A percentile compares a stretch with the other conserved stretches of the same genome.
phyloP scores from a whole-genome alignment of 2,329 filamentous ascomycete genomes.

The Claviceps sp. region DNA sequence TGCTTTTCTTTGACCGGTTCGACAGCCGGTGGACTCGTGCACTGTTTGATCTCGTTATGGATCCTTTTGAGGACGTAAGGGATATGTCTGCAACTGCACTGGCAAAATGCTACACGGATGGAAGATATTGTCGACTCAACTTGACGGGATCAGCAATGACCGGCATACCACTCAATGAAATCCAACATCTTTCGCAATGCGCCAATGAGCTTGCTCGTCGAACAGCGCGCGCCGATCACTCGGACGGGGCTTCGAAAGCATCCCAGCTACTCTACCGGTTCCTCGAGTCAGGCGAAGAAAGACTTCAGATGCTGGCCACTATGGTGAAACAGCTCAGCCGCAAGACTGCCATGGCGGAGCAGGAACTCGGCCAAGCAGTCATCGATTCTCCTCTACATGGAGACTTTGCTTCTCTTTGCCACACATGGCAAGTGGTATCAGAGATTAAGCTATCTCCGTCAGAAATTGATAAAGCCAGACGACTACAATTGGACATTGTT shows the following conservation, averaged over 20 bases:
- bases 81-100: conserved; percentile 40
- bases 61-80: conserved; percentile 88
- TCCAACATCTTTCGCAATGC: conserved; percentile 34
- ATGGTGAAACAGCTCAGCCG: conserved; percentile 49
- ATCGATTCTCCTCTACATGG: conserved; percentile 55
- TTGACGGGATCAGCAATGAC: conserved; percentile 8
- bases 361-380: conserved; percentile 53
- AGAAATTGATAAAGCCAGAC: conserved; percentile 22
- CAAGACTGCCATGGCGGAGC: conserved; percentile 49
- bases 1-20: conserved; percentile 27
- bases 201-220: conserved; percentile 46
- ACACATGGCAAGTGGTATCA: conserved; percentile 39
- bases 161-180: conserved; percentile 15
- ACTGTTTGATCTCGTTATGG: conserved; percentile 66
- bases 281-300: conserved; percentile 27
- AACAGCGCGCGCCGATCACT: conserved; percentile 80
- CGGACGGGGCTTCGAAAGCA: conserved; percentile 74
- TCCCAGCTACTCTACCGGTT: conserved; percentile 57
- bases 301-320: conserved; percentile 37
- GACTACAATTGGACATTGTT: conserved; percentile 43
- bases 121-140: conserved; percentile 17
- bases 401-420: conserved; percentile 51
- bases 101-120: conserved; percentile 30
- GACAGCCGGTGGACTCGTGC: conserved; percentile 43
- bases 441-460: conserved; percentile 24